Conservation (phyloP, 352 stramenopile species). For the Phytophthora pistaciae region DNA sequence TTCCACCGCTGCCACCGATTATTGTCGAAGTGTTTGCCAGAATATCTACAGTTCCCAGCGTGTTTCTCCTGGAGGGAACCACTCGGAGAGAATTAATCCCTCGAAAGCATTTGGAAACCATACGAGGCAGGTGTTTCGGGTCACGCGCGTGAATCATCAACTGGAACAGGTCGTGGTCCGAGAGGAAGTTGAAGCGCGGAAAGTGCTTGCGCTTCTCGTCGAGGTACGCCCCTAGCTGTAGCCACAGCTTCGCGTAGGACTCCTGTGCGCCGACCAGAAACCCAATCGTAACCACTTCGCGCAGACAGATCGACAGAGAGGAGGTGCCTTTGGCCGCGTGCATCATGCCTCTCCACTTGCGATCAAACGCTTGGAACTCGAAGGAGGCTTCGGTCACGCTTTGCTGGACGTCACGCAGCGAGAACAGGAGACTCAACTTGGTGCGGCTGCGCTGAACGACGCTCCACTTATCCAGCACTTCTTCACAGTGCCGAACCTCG, state of each 20-base stretch:
- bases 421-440: conserved; percentile 55
- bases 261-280: conserved; percentile 55
- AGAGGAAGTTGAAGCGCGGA: conserved; percentile 71
- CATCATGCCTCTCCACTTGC: conserved; percentile 83
- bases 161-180: conserved; percentile 66
- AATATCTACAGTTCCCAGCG: conserved; percentile 4
- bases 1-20: background rate
- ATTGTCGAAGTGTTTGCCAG: conserved; percentile 2
- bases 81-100: conserved; percentile 50
- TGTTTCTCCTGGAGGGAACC: conserved; percentile 10
- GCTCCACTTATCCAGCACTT: conserved; percentile 69
- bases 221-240: conserved; percentile 61
- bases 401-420: conserved; percentile 63
- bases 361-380: conserved; percentile 70
- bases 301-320: conserved; percentile 60
- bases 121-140: conserved; percentile 36
- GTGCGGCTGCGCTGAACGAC: conserved; percentile 61
- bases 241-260: conserved; percentile 66
- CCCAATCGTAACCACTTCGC: conserved; percentile 62
- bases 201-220: conserved; percentile 70
- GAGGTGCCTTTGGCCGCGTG: conserved; percentile 54
- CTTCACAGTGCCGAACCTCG: conserved; percentile 67
- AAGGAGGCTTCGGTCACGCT: conserved; percentile 60
- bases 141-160: conserved; percentile 59
- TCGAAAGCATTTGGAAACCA: conserved; percentile 65